Conservation (phyloP, 192 early-diverging fungal genomes). For the Coemansia sp. region DNA sequence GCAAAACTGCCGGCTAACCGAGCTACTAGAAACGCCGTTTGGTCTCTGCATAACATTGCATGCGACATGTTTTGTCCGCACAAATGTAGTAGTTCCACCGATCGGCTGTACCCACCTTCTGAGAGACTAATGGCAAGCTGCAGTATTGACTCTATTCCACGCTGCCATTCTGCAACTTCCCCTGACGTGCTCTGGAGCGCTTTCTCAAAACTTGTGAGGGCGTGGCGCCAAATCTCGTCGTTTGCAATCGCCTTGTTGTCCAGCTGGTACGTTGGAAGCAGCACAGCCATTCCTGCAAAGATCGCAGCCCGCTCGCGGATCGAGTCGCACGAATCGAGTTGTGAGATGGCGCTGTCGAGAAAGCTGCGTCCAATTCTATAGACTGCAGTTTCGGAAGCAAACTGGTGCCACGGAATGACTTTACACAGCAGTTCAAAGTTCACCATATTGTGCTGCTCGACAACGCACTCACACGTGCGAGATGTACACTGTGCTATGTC, state of each 20-base stretch:
- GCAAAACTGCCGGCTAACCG: slow-evolving; percentile 28
- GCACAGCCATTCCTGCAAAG: background rate
- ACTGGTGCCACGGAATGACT: slow-evolving; percentile 7
- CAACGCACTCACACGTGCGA: background rate
- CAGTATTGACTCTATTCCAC: slow-evolving; percentile 5
- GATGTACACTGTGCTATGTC: background rate
- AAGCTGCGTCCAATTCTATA: slow-evolving; percentile 1
- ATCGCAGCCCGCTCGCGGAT: background rate
- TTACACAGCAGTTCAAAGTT: background rate
- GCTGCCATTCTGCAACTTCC: background rate
- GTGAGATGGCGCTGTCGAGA: background rate
- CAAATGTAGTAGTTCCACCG: slow-evolving; percentile 5
- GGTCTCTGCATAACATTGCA: background rate
- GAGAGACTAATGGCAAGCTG: background rate
- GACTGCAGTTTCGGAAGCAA: background rate
- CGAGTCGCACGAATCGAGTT: background rate
- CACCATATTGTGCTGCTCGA: background rate
- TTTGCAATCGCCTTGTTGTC: background rate
- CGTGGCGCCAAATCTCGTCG: slow-evolving; percentile 9
- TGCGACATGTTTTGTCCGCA: slow-evolving; percentile 14
- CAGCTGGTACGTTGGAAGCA: slow-evolving; percentile 5
- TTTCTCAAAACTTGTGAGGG: background rate
- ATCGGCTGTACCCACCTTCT: background rate
- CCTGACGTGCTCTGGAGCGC: background rate
- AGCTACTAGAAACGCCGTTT: slow-evolving; percentile 10